Evolutionary conservation across 371 early-diverging fungal genomes (phyloP).

Genomic region (Rhizopus stolonifer): DNA sequence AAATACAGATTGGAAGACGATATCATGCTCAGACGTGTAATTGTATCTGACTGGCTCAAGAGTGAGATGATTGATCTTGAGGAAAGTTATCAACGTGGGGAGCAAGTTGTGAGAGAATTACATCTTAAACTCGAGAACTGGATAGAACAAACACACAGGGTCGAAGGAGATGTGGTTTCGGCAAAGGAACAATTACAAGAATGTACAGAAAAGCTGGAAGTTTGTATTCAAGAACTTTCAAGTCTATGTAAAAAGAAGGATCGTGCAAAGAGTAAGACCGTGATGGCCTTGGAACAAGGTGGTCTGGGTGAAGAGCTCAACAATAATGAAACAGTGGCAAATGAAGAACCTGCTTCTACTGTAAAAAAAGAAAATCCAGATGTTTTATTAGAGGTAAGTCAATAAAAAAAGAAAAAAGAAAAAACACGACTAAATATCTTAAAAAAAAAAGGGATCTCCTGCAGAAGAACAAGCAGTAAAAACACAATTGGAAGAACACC

Average conservation of each 20-base stretch:
- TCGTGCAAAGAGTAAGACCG: constrained; percentile 32
- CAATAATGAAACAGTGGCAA: background rate
- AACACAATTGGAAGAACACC: constrained; percentile 37
- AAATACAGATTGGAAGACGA: constrained; percentile 19
- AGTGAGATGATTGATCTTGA: constrained; percentile 28
- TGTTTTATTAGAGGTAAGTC: constrained; percentile 1
- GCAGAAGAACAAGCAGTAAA: constrained; percentile 29
- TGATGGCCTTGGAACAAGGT: constrained; percentile 25
- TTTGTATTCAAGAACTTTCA: constrained; percentile 18
- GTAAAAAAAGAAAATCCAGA: constrained; percentile 6
- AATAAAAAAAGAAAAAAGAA: too few species aligned
- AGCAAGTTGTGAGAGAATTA: constrained; percentile 21
- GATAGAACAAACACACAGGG: constrained; percentile 17
- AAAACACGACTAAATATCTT: too few species aligned
- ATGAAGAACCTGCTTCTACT: constrained; percentile 2
- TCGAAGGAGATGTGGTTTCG: constrained; percentile 10
- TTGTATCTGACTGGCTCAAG: constrained; percentile 31
- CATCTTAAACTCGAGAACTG: constrained; percentile 14
- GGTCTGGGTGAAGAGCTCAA: constrained; percentile 21
- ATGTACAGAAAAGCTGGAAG: constrained; percentile 26
- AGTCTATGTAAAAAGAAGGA: constrained; percentile 35
- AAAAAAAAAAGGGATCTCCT: background rate
- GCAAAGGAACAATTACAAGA: constrained; percentile 18
- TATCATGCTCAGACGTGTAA: constrained; percentile 5
- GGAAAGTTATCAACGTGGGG: constrained; percentile 22